A percentile compares a stretch with the other conserved stretches of the same genome.
phyloP scores from a whole-genome alignment of 805 yeast species.

The Nadsonia fulvescens region DNA sequence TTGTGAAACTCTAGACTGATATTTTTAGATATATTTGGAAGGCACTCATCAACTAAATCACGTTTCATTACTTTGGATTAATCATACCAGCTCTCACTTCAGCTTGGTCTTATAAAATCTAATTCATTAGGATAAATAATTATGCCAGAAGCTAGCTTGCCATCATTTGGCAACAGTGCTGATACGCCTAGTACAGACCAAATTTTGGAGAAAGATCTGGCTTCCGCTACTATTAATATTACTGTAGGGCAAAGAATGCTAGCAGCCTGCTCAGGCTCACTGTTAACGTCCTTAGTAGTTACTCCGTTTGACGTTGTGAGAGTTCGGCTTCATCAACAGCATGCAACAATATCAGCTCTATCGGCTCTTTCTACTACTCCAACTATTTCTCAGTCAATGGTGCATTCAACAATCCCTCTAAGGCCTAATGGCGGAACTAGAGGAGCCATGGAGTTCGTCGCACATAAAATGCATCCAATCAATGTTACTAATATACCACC shows the following conservation, averaged over 20 bases:
- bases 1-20: no score
- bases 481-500: slow-evolving; percentile 11
- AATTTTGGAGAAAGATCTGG: neutral
- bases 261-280: slow-evolving; percentile 25
- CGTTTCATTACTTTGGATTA: no score
- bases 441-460: slow-evolving; percentile 2
- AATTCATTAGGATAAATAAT: no score
- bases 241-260: slow-evolving; percentile 17
- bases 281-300: slow-evolving; percentile 20
- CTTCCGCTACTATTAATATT: slow-evolving; percentile 5
- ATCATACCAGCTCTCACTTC: no score
- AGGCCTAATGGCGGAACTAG: neutral
- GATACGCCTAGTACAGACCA: no score
- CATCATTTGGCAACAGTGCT: no score
- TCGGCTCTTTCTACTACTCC: slow-evolving; percentile 38
- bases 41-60: no score
- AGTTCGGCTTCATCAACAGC: slow-evolving; percentile 25
- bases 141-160: no score
- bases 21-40: no score
- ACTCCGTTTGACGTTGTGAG: slow-evolving; percentile 28
- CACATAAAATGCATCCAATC: slow-evolving; percentile 8
- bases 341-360: slow-evolving; percentile 10
- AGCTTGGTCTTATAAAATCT: no score
- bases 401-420: slow-evolving; percentile 3
- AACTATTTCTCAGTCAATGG: slow-evolving; percentile 23